phyloP scores from a whole-genome alignment of 2,329 filamentous ascomycete species.

The Falciphora oryzae region DNA sequence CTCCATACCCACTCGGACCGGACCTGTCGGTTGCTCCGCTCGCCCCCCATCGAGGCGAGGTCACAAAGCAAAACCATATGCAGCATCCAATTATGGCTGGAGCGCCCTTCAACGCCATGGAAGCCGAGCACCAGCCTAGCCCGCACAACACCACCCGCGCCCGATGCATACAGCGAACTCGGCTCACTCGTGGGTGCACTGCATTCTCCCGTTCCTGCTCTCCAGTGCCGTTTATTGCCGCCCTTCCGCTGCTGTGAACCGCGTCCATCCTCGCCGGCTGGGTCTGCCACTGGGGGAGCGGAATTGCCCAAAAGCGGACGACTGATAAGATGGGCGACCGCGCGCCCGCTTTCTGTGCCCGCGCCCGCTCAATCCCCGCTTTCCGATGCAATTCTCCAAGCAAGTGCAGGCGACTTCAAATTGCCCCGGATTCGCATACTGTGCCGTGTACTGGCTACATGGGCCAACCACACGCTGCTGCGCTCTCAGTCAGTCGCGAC shows the following conservation, averaged over 20 bases:
- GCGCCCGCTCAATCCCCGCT: background rate
- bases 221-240: background rate
- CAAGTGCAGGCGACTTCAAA: background rate
- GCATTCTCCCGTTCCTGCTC: background rate
- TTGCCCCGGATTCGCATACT: background rate
- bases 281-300: too few species aligned
- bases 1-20: background rate
- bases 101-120: background rate
- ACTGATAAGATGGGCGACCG: background rate
- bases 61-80: background rate
- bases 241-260: background rate
- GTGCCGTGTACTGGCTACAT: background rate
- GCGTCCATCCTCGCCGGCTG: background rate
- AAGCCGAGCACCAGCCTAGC: too few species aligned
- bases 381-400: background rate
- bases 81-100: background rate
- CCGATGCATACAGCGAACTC: background rate
- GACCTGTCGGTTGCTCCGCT: background rate
- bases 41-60: background rate
- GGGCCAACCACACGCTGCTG: background rate
- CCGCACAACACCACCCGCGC: too few species aligned
- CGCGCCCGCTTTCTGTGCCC: background rate
- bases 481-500: background rate
- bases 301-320: background rate
- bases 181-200: background rate